phyloP scores from a whole-genome alignment of 495 filamentous ascomycete genomes.

The Parmelia sp. region DNA sequence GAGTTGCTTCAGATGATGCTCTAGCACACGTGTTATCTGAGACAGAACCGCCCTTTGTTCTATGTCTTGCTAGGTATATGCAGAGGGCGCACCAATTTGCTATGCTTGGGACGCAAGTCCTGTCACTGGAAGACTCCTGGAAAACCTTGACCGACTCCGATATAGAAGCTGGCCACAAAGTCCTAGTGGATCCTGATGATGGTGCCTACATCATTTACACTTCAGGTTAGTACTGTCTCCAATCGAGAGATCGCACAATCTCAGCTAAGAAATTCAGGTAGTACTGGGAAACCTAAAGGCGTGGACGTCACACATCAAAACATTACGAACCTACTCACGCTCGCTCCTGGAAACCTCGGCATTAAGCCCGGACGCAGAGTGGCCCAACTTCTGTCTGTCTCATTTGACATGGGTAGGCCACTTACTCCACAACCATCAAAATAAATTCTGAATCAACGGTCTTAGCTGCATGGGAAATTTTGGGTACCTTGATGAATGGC shows the following conservation, averaged over 20 bases:
- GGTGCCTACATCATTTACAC: slow-evolving; percentile 41
- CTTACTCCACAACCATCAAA: neutral
- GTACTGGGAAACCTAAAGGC: slow-evolving; percentile 38
- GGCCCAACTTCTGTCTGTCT: slow-evolving; percentile 33
- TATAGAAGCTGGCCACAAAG: slow-evolving; percentile 15
- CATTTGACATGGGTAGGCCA: slow-evolving; percentile 38
- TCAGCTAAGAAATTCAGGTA: slow-evolving; percentile 13
- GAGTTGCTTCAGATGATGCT: slow-evolving; percentile 31
- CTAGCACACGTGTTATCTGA: slow-evolving; percentile 32
- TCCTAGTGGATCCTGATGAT: slow-evolving; percentile 27
- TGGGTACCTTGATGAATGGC: neutral
- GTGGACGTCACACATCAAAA: slow-evolving; percentile 35
- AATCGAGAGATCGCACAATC: neutral
- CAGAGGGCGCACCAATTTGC: slow-evolving; percentile 15
- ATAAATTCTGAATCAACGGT: neutral
- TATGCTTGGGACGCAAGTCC: slow-evolving; percentile 1
- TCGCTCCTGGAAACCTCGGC: slow-evolving; percentile 31
- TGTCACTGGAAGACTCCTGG: slow-evolving; percentile 1
- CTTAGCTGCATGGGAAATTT: neutral
- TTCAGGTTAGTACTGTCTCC: slow-evolving; percentile 26
- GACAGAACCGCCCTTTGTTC: slow-evolving; percentile 15
- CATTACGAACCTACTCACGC: slow-evolving; percentile 31
- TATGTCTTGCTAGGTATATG: slow-evolving; percentile 12
- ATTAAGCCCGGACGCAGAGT: slow-evolving; percentile 35
- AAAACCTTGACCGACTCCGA: neutral